A percentile compares a stretch with the other conserved stretches of the same genome.
These are phyloP conservation scores for Metarhizium guizhouense DNA, from an alignment of 2,329 filamentous ascomycete genomes.

Conservation along the genomic window DNA sequence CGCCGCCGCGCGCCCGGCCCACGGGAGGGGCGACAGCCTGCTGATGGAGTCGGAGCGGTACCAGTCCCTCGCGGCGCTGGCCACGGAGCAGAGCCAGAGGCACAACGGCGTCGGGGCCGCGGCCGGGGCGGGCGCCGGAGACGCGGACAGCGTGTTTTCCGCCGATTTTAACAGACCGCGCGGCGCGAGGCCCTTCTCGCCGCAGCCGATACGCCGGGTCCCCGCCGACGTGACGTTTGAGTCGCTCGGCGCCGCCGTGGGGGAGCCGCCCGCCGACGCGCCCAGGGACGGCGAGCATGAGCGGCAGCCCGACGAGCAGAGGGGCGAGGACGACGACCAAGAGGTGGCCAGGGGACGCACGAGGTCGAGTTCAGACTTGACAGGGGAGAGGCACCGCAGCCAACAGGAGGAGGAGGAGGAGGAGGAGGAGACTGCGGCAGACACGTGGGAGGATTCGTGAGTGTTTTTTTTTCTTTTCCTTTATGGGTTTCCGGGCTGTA, in stretches of 20 bases:
- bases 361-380: background rate
- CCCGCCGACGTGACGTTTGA: constrained; percentile 33
- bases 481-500: background rate
- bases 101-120: background rate
- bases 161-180: constrained; percentile 44
- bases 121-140: constrained; percentile 21
- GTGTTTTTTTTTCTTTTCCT: background rate
- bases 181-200: constrained; percentile 50
- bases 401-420: background rate
- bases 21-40: constrained; percentile 45
- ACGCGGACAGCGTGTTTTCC: constrained; percentile 43
- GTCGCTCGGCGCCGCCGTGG: constrained; percentile 23
- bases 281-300: constrained; percentile 5
- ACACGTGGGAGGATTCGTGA: constrained; percentile 1
- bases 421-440: background rate
- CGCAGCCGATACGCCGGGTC: constrained; percentile 38
- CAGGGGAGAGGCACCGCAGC: background rate
- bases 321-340: constrained; percentile 6
- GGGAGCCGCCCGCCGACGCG: constrained; percentile 5
- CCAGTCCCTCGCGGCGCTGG: constrained; percentile 47
- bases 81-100: constrained; percentile 16
- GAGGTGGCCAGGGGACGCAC: constrained; percentile 3
- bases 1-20: constrained; percentile 16
- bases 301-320: background rate
- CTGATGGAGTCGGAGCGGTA: constrained; percentile 44